A percentile compares a stretch with the other conserved stretches of the same genome.
Evolutionary conservation across 1,284 basidiomycete genomes (phyloP).

Genomic region (Tilletiaria anomala): DNA sequence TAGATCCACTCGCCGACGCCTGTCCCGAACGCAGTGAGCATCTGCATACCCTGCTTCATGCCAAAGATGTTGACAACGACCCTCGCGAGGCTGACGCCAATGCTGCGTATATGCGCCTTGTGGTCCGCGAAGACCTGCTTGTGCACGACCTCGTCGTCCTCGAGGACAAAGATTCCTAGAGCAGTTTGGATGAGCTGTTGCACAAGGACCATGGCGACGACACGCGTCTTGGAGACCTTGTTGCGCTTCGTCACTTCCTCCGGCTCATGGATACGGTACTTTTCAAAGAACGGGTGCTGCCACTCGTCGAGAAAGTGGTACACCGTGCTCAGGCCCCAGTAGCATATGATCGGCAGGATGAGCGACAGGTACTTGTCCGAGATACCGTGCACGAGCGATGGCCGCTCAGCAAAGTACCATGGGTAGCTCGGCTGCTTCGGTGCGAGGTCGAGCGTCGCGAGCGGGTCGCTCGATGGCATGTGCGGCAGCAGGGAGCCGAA

Average conservation of each 20-base stretch:
- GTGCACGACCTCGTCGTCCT: slow-evolving; percentile 42
- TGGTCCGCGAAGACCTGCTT: slow-evolving; percentile 45
- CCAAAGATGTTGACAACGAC: background rate
- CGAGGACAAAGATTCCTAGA: slow-evolving; percentile 58
- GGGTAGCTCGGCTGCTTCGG: slow-evolving; percentile 5
- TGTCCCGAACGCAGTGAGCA: slow-evolving; percentile 46
- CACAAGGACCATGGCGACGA: slow-evolving; percentile 62
- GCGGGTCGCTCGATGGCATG: no score
- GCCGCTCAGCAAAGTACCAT: slow-evolving; percentile 47
- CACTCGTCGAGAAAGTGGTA: slow-evolving; percentile 63
- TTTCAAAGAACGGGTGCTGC: slow-evolving; percentile 63
- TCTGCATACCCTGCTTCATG: slow-evolving; percentile 6
- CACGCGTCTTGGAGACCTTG: slow-evolving; percentile 55
- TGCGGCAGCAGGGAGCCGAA: no score
- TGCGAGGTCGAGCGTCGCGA: slow-evolving; percentile 2
- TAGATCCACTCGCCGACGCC: slow-evolving; percentile 57
- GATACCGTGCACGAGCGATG: slow-evolving; percentile 49
- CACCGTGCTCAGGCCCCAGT: slow-evolving; percentile 68
- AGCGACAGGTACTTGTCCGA: slow-evolving; percentile 64
- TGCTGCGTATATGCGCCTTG: slow-evolving; percentile 3
- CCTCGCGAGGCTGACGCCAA: background rate
- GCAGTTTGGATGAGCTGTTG: slow-evolving; percentile 75
- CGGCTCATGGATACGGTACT: slow-evolving; percentile 75
- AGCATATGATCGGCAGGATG: slow-evolving; percentile 61
- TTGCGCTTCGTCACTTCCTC: slow-evolving; percentile 65